phyloP scores from a whole-genome alignment of 2,329 filamentous ascomycete species.

The Fusarium lyarnte region DNA sequence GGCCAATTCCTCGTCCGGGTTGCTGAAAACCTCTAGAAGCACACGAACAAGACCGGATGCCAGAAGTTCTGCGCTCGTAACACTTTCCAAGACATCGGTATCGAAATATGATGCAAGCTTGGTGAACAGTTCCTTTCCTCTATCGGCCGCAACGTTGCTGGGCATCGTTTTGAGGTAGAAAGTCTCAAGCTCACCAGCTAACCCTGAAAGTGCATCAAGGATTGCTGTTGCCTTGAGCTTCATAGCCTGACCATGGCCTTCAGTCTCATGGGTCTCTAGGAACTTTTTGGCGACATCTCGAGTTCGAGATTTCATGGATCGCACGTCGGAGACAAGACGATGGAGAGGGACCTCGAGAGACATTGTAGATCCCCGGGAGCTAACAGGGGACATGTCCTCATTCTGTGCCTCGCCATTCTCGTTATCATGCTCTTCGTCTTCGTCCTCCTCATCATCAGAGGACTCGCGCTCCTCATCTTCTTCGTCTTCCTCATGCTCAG shows the following conservation, averaged over 20 bases:
- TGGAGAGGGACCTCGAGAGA: slow-evolving; percentile 66
- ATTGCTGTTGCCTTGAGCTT: slow-evolving; percentile 83
- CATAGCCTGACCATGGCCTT: slow-evolving; percentile 75
- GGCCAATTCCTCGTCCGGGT: slow-evolving; percentile 68
- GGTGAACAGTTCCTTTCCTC: slow-evolving; percentile 75
- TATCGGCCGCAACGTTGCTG: slow-evolving; percentile 54
- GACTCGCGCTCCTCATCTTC: slow-evolving; percentile 51
- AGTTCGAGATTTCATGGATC: slow-evolving; percentile 73
- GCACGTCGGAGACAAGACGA: slow-evolving; percentile 58
- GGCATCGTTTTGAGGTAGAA: slow-evolving; percentile 72
- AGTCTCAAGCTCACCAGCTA: slow-evolving; percentile 76
- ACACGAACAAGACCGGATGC: slow-evolving; percentile 89
- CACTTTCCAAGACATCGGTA: slow-evolving; percentile 86
- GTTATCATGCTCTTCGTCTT: slow-evolving; percentile 61
- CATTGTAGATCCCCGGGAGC: slow-evolving; percentile 73
- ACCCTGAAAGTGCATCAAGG: slow-evolving; percentile 73
- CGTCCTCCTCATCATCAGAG: slow-evolving; percentile 59
- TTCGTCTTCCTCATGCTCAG: slow-evolving; percentile 41
- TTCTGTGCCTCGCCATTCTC: slow-evolving; percentile 61
- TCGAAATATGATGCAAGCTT: slow-evolving; percentile 86
- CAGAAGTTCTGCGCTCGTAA: slow-evolving; percentile 93
- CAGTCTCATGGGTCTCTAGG: slow-evolving; percentile 81
- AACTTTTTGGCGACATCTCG: slow-evolving; percentile 83
- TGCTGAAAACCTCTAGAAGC: slow-evolving; percentile 83
- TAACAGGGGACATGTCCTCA: slow-evolving; percentile 72